These are phyloP conservation scores for Magnusiomyces paraingens DNA, from an alignment of 1,139 yeast species.

Conservation along the genomic window DNA sequence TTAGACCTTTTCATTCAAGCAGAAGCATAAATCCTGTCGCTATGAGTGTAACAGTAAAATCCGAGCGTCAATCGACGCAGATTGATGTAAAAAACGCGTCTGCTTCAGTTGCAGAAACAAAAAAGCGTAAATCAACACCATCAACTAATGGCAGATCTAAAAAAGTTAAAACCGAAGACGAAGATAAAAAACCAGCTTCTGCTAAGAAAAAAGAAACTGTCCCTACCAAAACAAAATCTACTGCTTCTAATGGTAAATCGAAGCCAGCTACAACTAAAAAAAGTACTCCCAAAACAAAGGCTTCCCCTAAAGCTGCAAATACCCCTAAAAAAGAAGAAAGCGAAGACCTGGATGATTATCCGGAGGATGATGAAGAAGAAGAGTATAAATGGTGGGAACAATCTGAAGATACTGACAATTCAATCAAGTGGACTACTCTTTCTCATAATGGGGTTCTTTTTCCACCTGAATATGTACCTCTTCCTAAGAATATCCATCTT, in stretches of 20 bases:
- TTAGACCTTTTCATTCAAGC: too few relatives aligned
- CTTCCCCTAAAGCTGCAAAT: conserved; percentile 9
- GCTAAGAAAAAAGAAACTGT: conserved; percentile 7
- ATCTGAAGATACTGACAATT: conserved; percentile 57
- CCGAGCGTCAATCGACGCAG: background rate
- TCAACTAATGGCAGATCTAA: background rate
- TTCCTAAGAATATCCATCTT: conserved; percentile 73
- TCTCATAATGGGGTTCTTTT: conserved; percentile 88
- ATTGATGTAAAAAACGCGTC: background rate
- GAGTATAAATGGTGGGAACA: conserved; percentile 85
- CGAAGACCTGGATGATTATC: conserved; percentile 1
- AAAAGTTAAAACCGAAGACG: conserved; percentile 11
- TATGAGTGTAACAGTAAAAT: too few relatives aligned
- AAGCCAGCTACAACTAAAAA: conserved; percentile 6
- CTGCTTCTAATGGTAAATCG: conserved; percentile 7
- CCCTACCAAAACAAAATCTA: conserved; percentile 11
- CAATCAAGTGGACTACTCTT: conserved; percentile 77
- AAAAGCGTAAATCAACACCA: conserved; percentile 9
- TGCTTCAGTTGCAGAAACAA: background rate
- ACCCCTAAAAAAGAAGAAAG: conserved; percentile 14
- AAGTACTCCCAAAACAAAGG: conserved; percentile 10
- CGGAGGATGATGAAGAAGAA: conserved; percentile 51
- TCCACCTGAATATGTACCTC: conserved; percentile 85
- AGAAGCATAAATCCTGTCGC: too few relatives aligned
- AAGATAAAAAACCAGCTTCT: conserved; percentile 9